These are phyloP conservation scores for Gloeopeniophorella convolvens DNA, from an alignment of 768 basidiomycete species.

Conservation along the genomic window DNA sequence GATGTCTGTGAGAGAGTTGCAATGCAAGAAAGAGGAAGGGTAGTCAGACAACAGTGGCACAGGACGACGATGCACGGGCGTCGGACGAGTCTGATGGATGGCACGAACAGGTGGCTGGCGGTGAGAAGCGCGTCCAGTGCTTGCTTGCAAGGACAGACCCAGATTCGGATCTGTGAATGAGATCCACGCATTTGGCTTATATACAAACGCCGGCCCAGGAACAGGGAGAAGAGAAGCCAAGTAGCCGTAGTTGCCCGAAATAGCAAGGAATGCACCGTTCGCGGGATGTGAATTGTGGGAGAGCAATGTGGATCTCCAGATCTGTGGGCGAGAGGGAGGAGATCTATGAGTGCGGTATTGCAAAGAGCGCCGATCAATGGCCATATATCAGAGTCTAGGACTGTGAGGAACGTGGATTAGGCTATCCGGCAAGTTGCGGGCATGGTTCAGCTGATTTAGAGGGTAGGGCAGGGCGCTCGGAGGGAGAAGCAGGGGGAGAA, in stretches of 20 bases:
- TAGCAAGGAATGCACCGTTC: conserved; percentile 16
- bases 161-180: conserved; percentile 17
- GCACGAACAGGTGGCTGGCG: conserved; percentile 9
- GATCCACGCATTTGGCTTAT: conserved; percentile 20
- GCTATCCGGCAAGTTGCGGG: conserved; percentile 17
- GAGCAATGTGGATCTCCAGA: conserved; percentile 12
- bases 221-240: conserved; percentile 12
- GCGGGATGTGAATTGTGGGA: conserved; percentile 19
- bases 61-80: conserved; percentile 16
- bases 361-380: conserved; percentile 18
- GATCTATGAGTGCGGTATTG: conserved; percentile 16
- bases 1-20: neutral
- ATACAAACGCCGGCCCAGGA: conserved; percentile 19
- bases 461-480: conserved; percentile 15
- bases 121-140: conserved; percentile 14
- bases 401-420: conserved; percentile 16
- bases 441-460: conserved; percentile 20
- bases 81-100: conserved; percentile 19
- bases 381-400: conserved; percentile 3
- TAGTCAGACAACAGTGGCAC: conserved; percentile 16
- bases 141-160: conserved; percentile 5
- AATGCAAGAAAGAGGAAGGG: conserved; percentile 7
- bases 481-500: conserved; percentile 9
- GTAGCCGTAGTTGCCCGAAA: conserved; percentile 16
- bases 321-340: conserved; percentile 13